Evolutionary conservation across 192 early-diverging fungal species (phyloP).

Genomic region (Rhizophagus clarus): DNA sequence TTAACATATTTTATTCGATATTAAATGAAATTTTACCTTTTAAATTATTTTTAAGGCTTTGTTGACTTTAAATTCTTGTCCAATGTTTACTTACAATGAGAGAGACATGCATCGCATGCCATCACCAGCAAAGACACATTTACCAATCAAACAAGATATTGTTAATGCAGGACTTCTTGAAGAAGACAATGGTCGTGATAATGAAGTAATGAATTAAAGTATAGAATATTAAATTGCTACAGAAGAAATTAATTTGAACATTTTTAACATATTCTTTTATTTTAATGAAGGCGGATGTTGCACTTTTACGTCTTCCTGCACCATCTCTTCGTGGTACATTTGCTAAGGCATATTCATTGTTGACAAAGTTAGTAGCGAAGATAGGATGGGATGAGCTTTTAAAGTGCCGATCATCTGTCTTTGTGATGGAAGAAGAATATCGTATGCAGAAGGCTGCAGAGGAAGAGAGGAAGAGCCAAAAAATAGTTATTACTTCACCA

Average conservation of each 20-base stretch:
- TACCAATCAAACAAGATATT: slow-evolving; percentile 86
- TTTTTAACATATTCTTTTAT: neutral
- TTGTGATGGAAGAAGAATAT: slow-evolving; percentile 99
- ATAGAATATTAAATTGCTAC: neutral
- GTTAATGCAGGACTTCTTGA: slow-evolving; percentile 57
- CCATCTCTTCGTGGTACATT: slow-evolving; percentile 94
- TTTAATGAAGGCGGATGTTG: slow-evolving; percentile 52
- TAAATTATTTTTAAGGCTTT: slow-evolving; percentile 65
- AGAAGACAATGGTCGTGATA: slow-evolving; percentile 59
- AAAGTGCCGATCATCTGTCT: slow-evolving; percentile 80
- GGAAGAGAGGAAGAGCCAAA: slow-evolving; percentile 58
- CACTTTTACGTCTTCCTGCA: slow-evolving; percentile 83
- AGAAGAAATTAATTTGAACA: neutral
- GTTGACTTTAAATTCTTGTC: slow-evolving; percentile 95
- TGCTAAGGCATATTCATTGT: slow-evolving; percentile 79
- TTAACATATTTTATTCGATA: slow-evolving; percentile 9
- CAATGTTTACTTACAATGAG: slow-evolving; percentile 95
- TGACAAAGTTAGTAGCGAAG: slow-evolving; percentile 77
- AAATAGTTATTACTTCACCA: neutral
- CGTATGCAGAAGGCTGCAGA: slow-evolving; percentile 68
- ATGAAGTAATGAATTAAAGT: slow-evolving; percentile 44
- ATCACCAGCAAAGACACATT: slow-evolving; percentile 81
- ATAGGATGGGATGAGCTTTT: slow-evolving; percentile 98
- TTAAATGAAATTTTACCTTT: neutral
- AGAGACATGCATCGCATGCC: slow-evolving; percentile 91